phyloP scores from a whole-genome alignment of 208 protist species.

The Plasmodiophora brassicae region DNA sequence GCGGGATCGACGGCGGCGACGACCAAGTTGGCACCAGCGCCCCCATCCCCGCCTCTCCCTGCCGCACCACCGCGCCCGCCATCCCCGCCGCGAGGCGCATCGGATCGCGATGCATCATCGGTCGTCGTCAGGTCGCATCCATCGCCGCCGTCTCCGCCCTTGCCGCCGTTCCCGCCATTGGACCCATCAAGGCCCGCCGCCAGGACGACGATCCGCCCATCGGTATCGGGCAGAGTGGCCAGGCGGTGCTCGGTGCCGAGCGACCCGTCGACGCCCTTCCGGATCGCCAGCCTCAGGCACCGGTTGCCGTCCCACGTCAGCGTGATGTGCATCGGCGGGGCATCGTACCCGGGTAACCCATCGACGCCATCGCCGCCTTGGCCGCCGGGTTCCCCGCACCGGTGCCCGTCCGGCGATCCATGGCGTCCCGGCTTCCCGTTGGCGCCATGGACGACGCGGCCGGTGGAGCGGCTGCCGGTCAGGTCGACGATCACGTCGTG shows the following conservation, averaged over 20 bases:
- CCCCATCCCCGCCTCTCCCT: neutral
- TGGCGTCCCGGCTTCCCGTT: neutral
- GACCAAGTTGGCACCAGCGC: neutral
- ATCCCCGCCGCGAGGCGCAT: neutral
- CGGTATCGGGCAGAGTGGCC: neutral
- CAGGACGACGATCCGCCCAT: neutral
- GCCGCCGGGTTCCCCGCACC: neutral
- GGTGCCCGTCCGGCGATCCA: neutral
- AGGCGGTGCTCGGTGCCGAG: neutral
- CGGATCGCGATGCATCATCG: neutral
- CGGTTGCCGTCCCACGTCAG: neutral
- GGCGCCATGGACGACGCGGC: too few relatives aligned
- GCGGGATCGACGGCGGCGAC: neutral
- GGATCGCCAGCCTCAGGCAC: neutral
- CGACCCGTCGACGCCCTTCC: neutral
- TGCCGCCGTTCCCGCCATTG: neutral
- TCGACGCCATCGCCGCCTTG: neutral
- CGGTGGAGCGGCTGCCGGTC: neutral
- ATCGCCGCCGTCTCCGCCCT: neutral
- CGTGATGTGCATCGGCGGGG: neutral
- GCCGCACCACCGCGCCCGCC: neutral
- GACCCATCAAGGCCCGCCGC: neutral
- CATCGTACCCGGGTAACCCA: conserved; percentile 2
- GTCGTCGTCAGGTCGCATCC: neutral
- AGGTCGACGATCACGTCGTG: neutral